These are phyloP conservation scores for Sclerotinia glacialis DNA, from an alignment of 2,329 filamentous ascomycete genomes.

Conservation along the genomic window DNA sequence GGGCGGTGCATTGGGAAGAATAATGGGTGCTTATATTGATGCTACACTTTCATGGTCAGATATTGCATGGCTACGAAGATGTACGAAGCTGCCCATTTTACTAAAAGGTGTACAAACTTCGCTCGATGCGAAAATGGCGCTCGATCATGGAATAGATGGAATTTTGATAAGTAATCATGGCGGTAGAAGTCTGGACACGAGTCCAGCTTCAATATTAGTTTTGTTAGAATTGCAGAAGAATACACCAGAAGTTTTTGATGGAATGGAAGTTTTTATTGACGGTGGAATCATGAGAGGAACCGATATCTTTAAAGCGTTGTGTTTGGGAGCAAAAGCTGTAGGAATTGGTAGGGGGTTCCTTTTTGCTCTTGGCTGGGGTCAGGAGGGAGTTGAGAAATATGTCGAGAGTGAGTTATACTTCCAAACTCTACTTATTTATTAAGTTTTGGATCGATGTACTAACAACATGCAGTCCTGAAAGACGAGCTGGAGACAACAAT, in stretches of 20 bases:
- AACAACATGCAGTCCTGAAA: conserved; percentile 44
- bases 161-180: conserved; percentile 72
- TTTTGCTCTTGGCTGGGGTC: conserved; percentile 60
- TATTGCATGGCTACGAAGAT: conserved; percentile 61
- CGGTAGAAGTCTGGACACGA: conserved; percentile 53
- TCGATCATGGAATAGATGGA: conserved; percentile 60
- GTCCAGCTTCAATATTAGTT: conserved; percentile 55
- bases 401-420: conserved; percentile 48
- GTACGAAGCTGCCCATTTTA: conserved; percentile 55
- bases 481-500: conserved; percentile 66
- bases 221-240: conserved; percentile 61
- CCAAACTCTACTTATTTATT: not conserved
- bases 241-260: conserved; percentile 58
- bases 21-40: conserved; percentile 58
- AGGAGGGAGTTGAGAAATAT: conserved; percentile 53
- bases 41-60: conserved; percentile 60
- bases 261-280: conserved; percentile 62
- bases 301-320: conserved; percentile 66
- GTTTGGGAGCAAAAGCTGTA: conserved; percentile 61
- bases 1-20: conserved; percentile 53
- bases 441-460: conserved; percentile 12
- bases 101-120: conserved; percentile 70
- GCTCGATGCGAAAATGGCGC: conserved; percentile 58
- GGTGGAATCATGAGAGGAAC: conserved; percentile 63
- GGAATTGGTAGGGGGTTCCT: conserved; percentile 61